Percentiles rank a stretch among this genome's conserved stretches.
Conservation (phyloP, 2,329 filamentous ascomycete genomes). For the Fonsecaea pedrosoi region DNA sequence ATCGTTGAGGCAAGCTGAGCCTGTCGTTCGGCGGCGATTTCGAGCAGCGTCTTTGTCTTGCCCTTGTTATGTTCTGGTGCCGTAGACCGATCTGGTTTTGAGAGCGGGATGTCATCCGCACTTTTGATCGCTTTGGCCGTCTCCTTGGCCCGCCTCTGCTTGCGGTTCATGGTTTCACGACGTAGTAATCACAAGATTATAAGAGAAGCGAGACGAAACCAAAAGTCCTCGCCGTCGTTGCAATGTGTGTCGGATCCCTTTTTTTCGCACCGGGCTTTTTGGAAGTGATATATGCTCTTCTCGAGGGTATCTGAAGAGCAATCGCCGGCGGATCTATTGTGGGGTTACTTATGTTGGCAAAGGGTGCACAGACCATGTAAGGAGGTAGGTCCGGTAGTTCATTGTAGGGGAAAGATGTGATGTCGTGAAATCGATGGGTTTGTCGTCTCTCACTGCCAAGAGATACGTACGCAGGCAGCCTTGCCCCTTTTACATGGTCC, state of each 20-base stretch:
- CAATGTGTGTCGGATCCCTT: no score
- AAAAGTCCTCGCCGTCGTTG: no score
- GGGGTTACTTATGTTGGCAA: neutral
- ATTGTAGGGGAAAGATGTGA: neutral
- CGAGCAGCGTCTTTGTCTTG: constrained; percentile 50
- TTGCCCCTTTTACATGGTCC: neutral
- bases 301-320: no score
- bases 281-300: no score
- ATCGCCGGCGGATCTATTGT: neutral
- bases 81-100: constrained; percentile 15
- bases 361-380: neutral
- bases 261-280: no score
- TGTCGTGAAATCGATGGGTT: neutral
- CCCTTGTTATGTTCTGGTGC: neutral
- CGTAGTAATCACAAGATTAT: neutral
- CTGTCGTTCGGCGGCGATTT: constrained; percentile 54
- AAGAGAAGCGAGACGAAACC: neutral
- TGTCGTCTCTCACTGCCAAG: neutral
- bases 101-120: constrained; percentile 35
- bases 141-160: constrained; percentile 36
- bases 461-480: neutral
- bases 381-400: no score
- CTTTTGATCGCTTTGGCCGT: constrained; percentile 23
- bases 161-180: constrained; percentile 35
- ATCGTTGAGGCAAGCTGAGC: constrained; percentile 41